A percentile compares a stretch with the other conserved stretches of the same genome.
Evolutionary conservation across 2,329 filamentous ascomycete genomes (phyloP).

Genomic region (Zelopaecilomyces penicillatus): DNA sequence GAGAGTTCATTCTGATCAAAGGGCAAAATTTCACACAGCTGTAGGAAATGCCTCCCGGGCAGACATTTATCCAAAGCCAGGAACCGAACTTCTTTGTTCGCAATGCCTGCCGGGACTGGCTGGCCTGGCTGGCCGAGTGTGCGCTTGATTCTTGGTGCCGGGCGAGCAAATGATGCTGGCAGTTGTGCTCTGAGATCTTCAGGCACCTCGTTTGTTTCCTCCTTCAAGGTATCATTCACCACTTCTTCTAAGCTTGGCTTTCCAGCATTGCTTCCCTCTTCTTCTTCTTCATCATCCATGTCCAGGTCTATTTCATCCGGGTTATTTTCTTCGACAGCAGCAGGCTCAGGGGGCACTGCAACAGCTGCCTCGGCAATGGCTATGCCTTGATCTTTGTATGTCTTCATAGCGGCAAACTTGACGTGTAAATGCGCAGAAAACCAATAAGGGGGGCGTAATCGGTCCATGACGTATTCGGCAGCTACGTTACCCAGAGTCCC

Average conservation of each 20-base stretch:
- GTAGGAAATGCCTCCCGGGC: constrained; percentile 70
- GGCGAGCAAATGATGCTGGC: constrained; percentile 61
- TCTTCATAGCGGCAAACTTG: constrained; percentile 67
- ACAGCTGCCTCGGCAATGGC: constrained; percentile 9
- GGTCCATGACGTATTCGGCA: constrained; percentile 70
- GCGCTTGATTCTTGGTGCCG: constrained; percentile 24
- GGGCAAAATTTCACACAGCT: constrained; percentile 59
- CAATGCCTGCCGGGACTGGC: constrained; percentile 62
- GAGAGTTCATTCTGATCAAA: constrained; percentile 25
- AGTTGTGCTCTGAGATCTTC: constrained; percentile 64
- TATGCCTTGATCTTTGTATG: constrained; percentile 36
- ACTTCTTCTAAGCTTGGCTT: constrained; percentile 1
- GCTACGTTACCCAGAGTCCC: constrained; percentile 74
- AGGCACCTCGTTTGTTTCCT: constrained; percentile 35
- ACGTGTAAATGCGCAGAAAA: constrained; percentile 90
- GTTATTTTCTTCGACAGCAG: constrained; percentile 34
- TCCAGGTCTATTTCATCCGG: constrained; percentile 65
- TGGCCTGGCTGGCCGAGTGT: constrained; percentile 51
- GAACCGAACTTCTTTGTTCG: constrained; percentile 74
- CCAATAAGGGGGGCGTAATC: constrained; percentile 77
- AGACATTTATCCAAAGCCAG: constrained; percentile 88
- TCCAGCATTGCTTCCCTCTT: not conserved
- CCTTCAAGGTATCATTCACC: constrained; percentile 4
- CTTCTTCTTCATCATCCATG: constrained; percentile 34
- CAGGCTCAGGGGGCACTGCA: constrained; percentile 1